A percentile compares a stretch with the other conserved stretches of the same genome.
phyloP scores from a whole-genome alignment of 768 basidiomycete genomes.

The Calocera cornea region DNA sequence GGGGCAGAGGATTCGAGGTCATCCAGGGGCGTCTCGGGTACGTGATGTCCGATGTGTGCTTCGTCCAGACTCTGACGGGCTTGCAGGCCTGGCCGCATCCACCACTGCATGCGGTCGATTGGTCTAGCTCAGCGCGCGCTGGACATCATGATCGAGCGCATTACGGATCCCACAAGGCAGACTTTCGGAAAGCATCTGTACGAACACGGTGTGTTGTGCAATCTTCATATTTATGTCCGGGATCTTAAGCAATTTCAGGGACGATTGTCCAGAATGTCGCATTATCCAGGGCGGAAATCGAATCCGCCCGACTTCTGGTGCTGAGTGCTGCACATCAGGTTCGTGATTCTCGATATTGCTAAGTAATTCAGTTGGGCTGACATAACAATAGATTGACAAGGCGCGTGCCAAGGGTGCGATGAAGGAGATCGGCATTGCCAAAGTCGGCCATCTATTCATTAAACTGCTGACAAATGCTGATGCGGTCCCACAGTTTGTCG shows the following conservation, averaged over 20 bases:
- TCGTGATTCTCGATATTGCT: background rate
- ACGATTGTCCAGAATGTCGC: conserved; percentile 87
- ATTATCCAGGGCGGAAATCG: conserved; percentile 84
- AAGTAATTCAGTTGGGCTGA: background rate
- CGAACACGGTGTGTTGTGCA: conserved; percentile 57
- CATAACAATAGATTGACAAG: conserved; percentile 58
- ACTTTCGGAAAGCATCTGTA: conserved; percentile 89
- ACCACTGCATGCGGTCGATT: conserved; percentile 96
- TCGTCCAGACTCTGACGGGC: conserved; percentile 6
- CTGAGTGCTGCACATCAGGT: conserved; percentile 82
- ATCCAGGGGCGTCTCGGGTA: conserved; percentile 93
- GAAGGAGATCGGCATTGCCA: conserved; percentile 96
- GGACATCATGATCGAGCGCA: conserved; percentile 76
- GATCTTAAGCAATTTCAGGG: conserved; percentile 31
- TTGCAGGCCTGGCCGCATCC: conserved; percentile 78
- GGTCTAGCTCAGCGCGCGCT: conserved; percentile 75
- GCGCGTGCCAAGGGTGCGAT: conserved; percentile 83
- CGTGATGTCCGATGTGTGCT: conserved; percentile 13
- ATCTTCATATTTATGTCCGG: background rate
- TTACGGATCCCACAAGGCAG: conserved; percentile 81
- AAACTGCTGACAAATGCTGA: background rate
- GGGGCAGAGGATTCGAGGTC: conserved; percentile 93
- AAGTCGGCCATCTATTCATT: conserved; percentile 37
- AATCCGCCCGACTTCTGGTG: conserved; percentile 73
- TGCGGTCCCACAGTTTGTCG: conserved; percentile 58